Evolutionary conservation across 257 asterid species (phyloP).

Genomic region (Paulownia fortunei): DNA sequence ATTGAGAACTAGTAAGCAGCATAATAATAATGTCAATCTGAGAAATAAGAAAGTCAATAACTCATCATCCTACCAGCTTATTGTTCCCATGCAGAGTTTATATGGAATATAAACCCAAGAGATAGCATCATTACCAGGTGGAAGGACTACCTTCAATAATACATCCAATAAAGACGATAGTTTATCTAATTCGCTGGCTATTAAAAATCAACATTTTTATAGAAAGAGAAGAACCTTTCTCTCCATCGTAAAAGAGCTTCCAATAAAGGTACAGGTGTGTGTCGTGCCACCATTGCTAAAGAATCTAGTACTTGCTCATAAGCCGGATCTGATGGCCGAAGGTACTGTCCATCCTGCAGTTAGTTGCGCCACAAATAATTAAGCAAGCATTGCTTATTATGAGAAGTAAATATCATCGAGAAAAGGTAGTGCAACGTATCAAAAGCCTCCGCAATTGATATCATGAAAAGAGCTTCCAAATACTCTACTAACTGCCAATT

Average conservation of each 20-base stretch:
- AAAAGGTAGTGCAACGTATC: constrained; percentile 4
- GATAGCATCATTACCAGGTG: constrained; percentile 14
- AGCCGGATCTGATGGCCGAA: constrained; percentile 98
- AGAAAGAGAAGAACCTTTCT: constrained; percentile 70
- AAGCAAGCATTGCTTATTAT: constrained; percentile 17
- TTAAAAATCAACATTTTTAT: not conserved
- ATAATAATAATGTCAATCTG: constrained; percentile 17
- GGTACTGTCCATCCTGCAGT: constrained; percentile 97
- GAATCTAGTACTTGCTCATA: constrained; percentile 99
- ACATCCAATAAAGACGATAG: constrained; percentile 16
- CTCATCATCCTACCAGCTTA: constrained; percentile 10
- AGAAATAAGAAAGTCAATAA: not conserved
- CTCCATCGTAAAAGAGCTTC: constrained; percentile 99
- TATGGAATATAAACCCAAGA: constrained; percentile 13
- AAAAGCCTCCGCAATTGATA: not conserved
- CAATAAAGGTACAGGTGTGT: constrained; percentile 94
- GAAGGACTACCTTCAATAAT: not conserved
- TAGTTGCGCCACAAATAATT: constrained; percentile 30
- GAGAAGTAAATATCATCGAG: constrained; percentile 2
- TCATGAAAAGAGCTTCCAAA: not conserved
- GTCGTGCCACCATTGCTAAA: constrained; percentile 99
- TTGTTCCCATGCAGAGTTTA: not conserved
- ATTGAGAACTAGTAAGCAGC: constrained; percentile 23
- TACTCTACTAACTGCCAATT: constrained; percentile 12
- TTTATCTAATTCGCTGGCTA: constrained; percentile 13